A percentile compares a stretch with the other conserved stretches of the same genome.
These are phyloP conservation scores for Yamadazyma sp. DNA, from an alignment of 1,139 yeast genomes.

Conservation along the genomic window DNA sequence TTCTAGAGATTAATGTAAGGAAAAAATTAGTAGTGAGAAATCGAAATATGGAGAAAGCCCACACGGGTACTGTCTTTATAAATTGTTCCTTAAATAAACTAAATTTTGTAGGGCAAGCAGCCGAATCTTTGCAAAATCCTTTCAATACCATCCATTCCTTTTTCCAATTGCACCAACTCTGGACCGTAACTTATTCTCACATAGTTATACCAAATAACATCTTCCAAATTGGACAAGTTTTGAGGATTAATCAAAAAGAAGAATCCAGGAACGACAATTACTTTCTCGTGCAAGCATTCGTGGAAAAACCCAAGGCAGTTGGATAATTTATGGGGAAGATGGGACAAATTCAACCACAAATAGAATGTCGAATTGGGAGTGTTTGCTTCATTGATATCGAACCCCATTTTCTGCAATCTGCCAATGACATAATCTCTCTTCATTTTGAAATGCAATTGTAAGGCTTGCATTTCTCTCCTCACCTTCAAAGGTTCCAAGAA, in stretches of 20 bases:
- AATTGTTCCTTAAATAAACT: background rate
- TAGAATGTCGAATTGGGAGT: slow-evolving; percentile 66
- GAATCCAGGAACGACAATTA: slow-evolving; percentile 67
- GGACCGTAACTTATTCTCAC: slow-evolving; percentile 69
- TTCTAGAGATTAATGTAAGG: background rate
- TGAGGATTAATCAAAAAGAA: slow-evolving; percentile 67
- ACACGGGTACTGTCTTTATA: too few relatives aligned
- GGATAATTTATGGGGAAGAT: slow-evolving; percentile 58
- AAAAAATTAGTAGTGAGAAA: slow-evolving; percentile 1
- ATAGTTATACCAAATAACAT: slow-evolving; percentile 64
- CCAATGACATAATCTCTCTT: slow-evolving; percentile 60
- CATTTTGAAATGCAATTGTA: slow-evolving; percentile 60
- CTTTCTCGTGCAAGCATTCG: slow-evolving; percentile 64
- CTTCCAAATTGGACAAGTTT: slow-evolving; percentile 60
- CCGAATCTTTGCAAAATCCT: slow-evolving; percentile 50
- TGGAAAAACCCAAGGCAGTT: slow-evolving; percentile 69
- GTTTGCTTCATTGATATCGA: slow-evolving; percentile 43
- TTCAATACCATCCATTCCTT: slow-evolving; percentile 71
- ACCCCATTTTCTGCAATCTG: slow-evolving; percentile 58
- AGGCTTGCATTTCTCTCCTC: slow-evolving; percentile 56
- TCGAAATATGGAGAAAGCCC: background rate
- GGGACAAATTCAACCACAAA: slow-evolving; percentile 61
- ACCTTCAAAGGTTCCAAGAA: slow-evolving; percentile 56
- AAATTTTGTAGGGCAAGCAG: slow-evolving; percentile 36
- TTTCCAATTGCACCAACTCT: slow-evolving; percentile 50